Evolutionary conservation across 2,329 filamentous ascomycete genomes (phyloP).

Genomic region (Ambrosiella cleistominuta): DNA sequence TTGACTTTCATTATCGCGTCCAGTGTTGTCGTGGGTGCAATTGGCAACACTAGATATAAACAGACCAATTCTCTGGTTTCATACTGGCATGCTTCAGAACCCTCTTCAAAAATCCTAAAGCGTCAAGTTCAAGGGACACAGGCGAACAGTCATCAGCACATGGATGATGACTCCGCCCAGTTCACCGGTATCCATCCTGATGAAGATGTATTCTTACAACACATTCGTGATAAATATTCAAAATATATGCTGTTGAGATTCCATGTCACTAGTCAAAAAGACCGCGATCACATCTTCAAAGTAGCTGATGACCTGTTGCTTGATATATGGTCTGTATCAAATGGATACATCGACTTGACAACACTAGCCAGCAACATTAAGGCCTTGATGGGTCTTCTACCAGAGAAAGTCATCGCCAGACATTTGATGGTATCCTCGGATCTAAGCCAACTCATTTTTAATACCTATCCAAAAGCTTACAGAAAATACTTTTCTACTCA

Average conservation of each 20-base stretch:
- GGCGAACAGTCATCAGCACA: too few relatives aligned
- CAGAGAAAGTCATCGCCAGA: constrained; percentile 50
- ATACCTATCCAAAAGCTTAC: constrained; percentile 43
- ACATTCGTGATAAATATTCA: constrained; percentile 35
- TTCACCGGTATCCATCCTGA: background rate
- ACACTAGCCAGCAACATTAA: constrained; percentile 59
- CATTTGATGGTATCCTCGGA: constrained; percentile 66
- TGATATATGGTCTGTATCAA: constrained; percentile 77
- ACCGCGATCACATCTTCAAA: constrained; percentile 53
- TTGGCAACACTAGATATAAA: too few relatives aligned
- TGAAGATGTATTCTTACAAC: background rate
- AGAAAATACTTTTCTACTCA: background rate
- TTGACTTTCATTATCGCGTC: background rate
- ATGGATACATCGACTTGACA: constrained; percentile 70
- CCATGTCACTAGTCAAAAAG: constrained; percentile 46
- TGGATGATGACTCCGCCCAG: too few relatives aligned
- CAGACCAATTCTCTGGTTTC: too few relatives aligned
- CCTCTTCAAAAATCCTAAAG: too few relatives aligned
- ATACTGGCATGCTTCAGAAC: too few relatives aligned
- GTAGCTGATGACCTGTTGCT: constrained; percentile 61
- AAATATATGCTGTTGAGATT: constrained; percentile 82
- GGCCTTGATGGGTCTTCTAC: constrained; percentile 64
- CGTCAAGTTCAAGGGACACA: too few relatives aligned
- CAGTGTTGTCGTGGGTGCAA: background rate
- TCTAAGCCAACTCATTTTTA: constrained; percentile 57